A percentile compares a stretch with the other conserved stretches of the same genome.
These are phyloP conservation scores for Erysimum cheiranthoides DNA, from an alignment of 345 rosid species.

Conservation along the genomic window DNA sequence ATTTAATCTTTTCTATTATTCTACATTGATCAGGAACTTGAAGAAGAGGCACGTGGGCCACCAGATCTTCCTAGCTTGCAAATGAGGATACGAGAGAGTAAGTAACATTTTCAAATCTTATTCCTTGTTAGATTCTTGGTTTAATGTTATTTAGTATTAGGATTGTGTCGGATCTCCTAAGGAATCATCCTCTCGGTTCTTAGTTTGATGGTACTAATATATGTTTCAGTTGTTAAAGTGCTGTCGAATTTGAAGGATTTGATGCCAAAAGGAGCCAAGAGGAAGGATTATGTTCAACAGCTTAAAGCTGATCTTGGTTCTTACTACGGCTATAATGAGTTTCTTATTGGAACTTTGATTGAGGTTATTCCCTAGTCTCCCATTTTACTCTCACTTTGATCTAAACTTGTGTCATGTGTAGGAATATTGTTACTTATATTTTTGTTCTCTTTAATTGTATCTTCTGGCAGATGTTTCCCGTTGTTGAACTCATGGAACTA, in stretches of 20 bases:
- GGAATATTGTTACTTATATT: slow-evolving; percentile 17
- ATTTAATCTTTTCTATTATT: background rate
- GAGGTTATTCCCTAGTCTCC: slow-evolving; percentile 59
- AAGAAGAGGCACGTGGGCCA: slow-evolving; percentile 69
- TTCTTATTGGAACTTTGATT: slow-evolving; percentile 74
- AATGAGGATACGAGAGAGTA: slow-evolving; percentile 82
- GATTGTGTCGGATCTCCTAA: slow-evolving; percentile 18
- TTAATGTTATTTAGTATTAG: background rate
- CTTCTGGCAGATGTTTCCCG: slow-evolving; percentile 81
- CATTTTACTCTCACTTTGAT: background rate
- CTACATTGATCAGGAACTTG: slow-evolving; percentile 67
- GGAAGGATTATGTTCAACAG: slow-evolving; percentile 70
- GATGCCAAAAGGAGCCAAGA: slow-evolving; percentile 67
- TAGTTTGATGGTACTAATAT: slow-evolving; percentile 14
- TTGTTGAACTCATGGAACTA: slow-evolving; percentile 87
- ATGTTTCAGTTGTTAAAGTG: slow-evolving; percentile 71
- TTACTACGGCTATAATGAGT: slow-evolving; percentile 93
- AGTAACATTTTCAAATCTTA: slow-evolving; percentile 38
- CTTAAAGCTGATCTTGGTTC: slow-evolving; percentile 76
- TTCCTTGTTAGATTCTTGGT: slow-evolving; percentile 15
- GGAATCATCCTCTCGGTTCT: background rate
- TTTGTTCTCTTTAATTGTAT: slow-evolving; percentile 22
- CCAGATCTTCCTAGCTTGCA: slow-evolving; percentile 77
- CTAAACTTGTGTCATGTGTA: background rate
- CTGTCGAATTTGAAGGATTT: slow-evolving; percentile 78